Evolutionary conservation across 1,284 basidiomycete genomes (phyloP).

Genomic region (Lentinula novae-zelandiae): DNA sequence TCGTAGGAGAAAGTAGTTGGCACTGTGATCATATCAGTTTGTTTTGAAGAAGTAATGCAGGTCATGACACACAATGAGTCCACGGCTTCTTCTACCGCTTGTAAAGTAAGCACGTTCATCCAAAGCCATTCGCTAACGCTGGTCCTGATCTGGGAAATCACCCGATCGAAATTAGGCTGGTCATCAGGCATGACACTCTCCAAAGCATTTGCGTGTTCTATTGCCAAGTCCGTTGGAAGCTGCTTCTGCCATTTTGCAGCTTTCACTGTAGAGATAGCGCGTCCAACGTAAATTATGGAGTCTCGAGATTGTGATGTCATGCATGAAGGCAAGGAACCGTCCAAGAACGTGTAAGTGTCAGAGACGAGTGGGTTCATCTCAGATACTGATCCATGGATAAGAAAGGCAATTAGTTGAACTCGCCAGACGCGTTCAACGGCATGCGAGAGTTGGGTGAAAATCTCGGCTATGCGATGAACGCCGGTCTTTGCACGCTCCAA

Average conservation of each 20-base stretch:
- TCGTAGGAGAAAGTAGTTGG: conserved; percentile 82
- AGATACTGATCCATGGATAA: conserved; percentile 74
- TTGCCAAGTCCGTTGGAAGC: conserved; percentile 61
- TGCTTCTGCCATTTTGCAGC: conserved; percentile 76
- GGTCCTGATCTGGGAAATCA: conserved; percentile 67
- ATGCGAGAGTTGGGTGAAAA: conserved; percentile 61
- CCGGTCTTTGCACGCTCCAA: conserved; percentile 69
- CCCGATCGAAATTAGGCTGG: conserved; percentile 69
- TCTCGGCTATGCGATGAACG: conserved; percentile 66
- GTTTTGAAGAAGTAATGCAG: background rate
- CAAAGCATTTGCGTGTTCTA: conserved; percentile 62
- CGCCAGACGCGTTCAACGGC: conserved; percentile 81
- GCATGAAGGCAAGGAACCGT: conserved; percentile 71
- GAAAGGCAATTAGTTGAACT: conserved; percentile 70
- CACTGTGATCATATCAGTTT: conserved; percentile 28
- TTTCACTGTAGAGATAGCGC: conserved; percentile 82
- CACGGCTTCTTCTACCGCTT: conserved; percentile 76
- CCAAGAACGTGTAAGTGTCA: conserved; percentile 49
- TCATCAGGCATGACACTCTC: conserved; percentile 69
- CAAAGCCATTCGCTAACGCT: conserved; percentile 89
- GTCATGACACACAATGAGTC: conserved; percentile 56
- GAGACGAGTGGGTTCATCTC: conserved; percentile 53
- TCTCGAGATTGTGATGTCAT: conserved; percentile 69
- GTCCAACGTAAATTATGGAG: conserved; percentile 83
- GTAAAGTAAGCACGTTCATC: conserved; percentile 81